Base-by-base conservation (phyloP, 371 early-diverging fungal genomes). In the Apophysomyces elegans region DNA sequence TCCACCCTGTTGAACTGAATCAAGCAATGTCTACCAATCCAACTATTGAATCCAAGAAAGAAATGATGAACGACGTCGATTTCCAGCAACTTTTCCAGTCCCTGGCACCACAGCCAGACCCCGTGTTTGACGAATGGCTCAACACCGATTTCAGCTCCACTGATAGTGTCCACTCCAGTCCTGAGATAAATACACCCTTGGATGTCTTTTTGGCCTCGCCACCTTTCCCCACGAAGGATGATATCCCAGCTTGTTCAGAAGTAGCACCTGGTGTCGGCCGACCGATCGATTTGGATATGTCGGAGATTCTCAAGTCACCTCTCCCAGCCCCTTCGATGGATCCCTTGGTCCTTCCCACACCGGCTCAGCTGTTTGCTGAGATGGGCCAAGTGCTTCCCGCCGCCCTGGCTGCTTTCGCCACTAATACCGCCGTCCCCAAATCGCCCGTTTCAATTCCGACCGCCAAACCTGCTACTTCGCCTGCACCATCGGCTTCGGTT, bases 141-240 rank as follows among this genome's bases (percentile, higher is more conserved):
- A 39, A 62, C 16, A 56, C 66, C 35, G 73, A 68, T 46, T 62
- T 68, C 37, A 46, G 64, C 47, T 59, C 54, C 7, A 45, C 59
- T 35, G 59, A 54, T 14, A 67, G 67, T 58, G 67, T 67, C 32
- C 64, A 64, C 54, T 72, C 67, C 12, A 68, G 65, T 36, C 73
- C 73, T 13, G 73, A 72, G 54, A 65, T 73, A 56, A 67, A 67
- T 45, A 70, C 70, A 16, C 74, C 74, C 56, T 59, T 66, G 63
- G 73, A 69, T 58, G 47, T 67, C 44, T 64, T 66, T 59, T 69
- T 73, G 63, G 57, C 62, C 9, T 59, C 70, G 16, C 58, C 65
- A 16, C 35, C 61, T 46, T 36, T 56, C 46, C 64, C 60, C 37
- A 39, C 63, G 11, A 59, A 66, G 16, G 62, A 62, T 21, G 54